phyloP scores from a whole-genome alignment of 1,284 basidiomycete genomes.

The Apiotrichum siamense region DNA sequence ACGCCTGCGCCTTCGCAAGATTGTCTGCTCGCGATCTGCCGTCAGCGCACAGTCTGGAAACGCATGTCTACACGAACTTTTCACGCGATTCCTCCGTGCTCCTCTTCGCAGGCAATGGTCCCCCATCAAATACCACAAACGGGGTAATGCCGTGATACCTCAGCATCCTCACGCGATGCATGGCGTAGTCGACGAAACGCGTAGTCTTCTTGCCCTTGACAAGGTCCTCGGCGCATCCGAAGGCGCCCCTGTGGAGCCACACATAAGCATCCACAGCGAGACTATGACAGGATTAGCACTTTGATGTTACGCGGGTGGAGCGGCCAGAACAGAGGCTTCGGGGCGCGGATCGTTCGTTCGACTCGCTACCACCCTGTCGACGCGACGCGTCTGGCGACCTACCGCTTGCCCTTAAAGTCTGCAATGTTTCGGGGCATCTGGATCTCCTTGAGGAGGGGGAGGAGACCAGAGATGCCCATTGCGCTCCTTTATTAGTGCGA shows the following conservation, averaged over 20 bases:
- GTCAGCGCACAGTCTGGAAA: not conserved
- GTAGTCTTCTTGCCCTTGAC: conserved; percentile 75
- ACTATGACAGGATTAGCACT: too few species aligned
- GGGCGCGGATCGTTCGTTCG: too few species aligned
- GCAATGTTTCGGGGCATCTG: conserved; percentile 70
- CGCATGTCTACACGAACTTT: conserved; percentile 40
- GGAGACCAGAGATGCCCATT: conserved; percentile 92
- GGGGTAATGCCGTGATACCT: conserved; percentile 78
- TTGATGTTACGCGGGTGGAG: not conserved
- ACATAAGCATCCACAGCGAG: conserved; percentile 59
- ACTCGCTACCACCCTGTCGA: too few species aligned
- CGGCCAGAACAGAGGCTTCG: too few species aligned
- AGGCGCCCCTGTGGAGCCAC: conserved; percentile 94
- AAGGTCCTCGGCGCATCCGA: conserved; percentile 83
- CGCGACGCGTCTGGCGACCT: conserved; percentile 9
- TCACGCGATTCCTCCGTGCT: conserved; percentile 80
- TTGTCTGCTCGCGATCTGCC: conserved; percentile 48
- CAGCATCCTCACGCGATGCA: conserved; percentile 82
- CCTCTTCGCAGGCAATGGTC: conserved; percentile 86
- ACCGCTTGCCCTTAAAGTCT: conserved; percentile 72
- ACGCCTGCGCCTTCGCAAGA: conserved; percentile 59
- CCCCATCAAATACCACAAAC: conserved; percentile 95
- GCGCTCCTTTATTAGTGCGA: too few species aligned
- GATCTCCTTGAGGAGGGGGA: conserved; percentile 87
- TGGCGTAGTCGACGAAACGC: conserved; percentile 94